These are phyloP conservation scores for Mytilinidion resinicola DNA, from an alignment of 495 filamentous ascomycete species.

Conservation along the genomic window DNA sequence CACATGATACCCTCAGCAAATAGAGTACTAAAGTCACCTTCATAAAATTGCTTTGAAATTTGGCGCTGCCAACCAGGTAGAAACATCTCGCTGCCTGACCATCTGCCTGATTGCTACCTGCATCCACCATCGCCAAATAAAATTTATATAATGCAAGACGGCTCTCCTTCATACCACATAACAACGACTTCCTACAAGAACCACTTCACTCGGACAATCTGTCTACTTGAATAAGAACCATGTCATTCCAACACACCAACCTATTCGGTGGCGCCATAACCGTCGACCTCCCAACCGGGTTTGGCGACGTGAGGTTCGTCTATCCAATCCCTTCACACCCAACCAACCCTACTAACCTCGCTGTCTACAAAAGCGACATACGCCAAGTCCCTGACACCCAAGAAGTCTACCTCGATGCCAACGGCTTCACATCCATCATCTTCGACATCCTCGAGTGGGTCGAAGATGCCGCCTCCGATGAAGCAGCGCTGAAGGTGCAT, in stretches of 20 bases:
- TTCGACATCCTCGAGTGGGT: constrained; percentile 83
- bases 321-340: constrained; percentile 9
- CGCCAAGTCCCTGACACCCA: constrained; percentile 91
- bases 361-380: constrained; percentile 52
- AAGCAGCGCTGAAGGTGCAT: constrained; percentile 65
- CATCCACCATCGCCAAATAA: constrained; percentile 6
- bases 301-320: constrained; percentile 72
- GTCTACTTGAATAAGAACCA: too few species aligned
- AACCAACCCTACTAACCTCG: constrained; percentile 1
- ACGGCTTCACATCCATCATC: constrained; percentile 74
- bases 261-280: constrained; percentile 81
- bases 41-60: too few species aligned
- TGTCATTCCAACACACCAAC: constrained; percentile 49
- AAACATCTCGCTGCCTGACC: constrained; percentile 20
- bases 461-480: constrained; percentile 49
- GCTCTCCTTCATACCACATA: neutral
- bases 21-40: neutral
- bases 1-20: constrained; percentile 16
- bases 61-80: constrained; percentile 8
- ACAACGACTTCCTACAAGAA: neutral
- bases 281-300: constrained; percentile 62
- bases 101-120: constrained; percentile 21
- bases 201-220: neutral
- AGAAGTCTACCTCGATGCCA: constrained; percentile 79
- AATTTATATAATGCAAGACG: constrained; percentile 10